Conservation (phyloP, 2,329 filamentous ascomycete species). For the Phialemoniopsis sp. region DNA sequence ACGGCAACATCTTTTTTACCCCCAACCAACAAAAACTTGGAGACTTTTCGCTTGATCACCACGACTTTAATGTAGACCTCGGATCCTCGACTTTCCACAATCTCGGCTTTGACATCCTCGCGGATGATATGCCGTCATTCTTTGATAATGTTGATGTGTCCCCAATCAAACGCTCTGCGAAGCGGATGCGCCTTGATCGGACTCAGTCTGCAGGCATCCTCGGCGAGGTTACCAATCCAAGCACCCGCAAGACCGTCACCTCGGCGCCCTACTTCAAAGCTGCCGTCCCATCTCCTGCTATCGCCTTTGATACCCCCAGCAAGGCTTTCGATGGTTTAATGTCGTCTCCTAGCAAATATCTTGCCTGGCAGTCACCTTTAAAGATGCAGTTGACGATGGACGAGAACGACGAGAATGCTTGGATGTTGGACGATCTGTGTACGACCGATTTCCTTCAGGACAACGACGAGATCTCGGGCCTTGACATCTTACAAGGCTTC, state of each 20-base stretch:
- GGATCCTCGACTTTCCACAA: slow-evolving; percentile 31
- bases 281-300: slow-evolving; percentile 30
- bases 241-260: slow-evolving; percentile 44
- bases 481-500: slow-evolving; percentile 73
- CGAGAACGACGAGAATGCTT: slow-evolving; percentile 32
- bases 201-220: slow-evolving; percentile 60
- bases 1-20: slow-evolving; percentile 14
- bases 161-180: slow-evolving; percentile 60
- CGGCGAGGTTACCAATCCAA: slow-evolving; percentile 53
- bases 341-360: slow-evolving; percentile 54
- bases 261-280: slow-evolving; percentile 48
- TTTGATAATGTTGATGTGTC: slow-evolving; percentile 54
- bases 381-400: slow-evolving; percentile 26
- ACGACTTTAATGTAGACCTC: too few species aligned
- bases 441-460: slow-evolving; percentile 55
- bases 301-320: slow-evolving; percentile 50
- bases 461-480: slow-evolving; percentile 50
- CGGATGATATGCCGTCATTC: slow-evolving; percentile 32
- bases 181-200: slow-evolving; percentile 59
- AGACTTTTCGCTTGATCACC: too few species aligned
- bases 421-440: slow-evolving; percentile 48
- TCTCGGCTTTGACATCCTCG: slow-evolving; percentile 50
- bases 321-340: slow-evolving; percentile 51
- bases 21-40: too few species aligned
- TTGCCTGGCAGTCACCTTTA: slow-evolving; percentile 30